Conservation (phyloP, 169 alveolate genomes). For the Plasmodium ovale region DNA sequence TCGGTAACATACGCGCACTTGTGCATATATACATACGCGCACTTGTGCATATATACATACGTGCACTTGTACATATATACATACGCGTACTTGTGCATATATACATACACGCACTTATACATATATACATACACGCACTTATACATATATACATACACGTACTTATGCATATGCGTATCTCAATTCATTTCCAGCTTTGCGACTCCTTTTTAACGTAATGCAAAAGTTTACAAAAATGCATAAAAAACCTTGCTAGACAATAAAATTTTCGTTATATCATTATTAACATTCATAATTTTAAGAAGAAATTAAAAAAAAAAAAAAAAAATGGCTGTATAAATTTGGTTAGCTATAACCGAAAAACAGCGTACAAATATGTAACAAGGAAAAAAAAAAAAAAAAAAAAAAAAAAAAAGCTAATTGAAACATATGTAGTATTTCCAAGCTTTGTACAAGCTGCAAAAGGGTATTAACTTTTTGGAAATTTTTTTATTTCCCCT, state of each 20-base stretch:
- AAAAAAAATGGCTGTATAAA: background rate
- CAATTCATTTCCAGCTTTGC: background rate
- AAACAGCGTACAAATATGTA: background rate
- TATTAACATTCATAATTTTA: slow-evolving; percentile 48
- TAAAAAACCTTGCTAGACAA: slow-evolving; percentile 1
- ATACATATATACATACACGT: background rate
- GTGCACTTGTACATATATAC: background rate
- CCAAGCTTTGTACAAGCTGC: background rate
- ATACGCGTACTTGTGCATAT: background rate
- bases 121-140: background rate
- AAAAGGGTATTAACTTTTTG: background rate
- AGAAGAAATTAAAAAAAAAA: background rate
- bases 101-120: too few species aligned
- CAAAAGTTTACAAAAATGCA: background rate
- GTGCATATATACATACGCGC: background rate
- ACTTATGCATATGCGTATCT: background rate
- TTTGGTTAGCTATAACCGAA: slow-evolving; percentile 1
- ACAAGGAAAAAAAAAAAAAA: background rate
- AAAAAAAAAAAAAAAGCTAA: slow-evolving; percentile 6
- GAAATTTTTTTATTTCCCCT: background rate
- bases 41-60: background rate
- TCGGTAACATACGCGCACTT: too few species aligned
- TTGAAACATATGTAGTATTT: background rate
- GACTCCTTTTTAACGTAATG: background rate
- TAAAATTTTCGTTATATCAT: slow-evolving; percentile 8